Evolutionary conservation across 495 filamentous ascomycete genomes (phyloP), one percentile per base, ranked within the genome.

Genomic region (Staphylotrichum tortipilum): DNA sequence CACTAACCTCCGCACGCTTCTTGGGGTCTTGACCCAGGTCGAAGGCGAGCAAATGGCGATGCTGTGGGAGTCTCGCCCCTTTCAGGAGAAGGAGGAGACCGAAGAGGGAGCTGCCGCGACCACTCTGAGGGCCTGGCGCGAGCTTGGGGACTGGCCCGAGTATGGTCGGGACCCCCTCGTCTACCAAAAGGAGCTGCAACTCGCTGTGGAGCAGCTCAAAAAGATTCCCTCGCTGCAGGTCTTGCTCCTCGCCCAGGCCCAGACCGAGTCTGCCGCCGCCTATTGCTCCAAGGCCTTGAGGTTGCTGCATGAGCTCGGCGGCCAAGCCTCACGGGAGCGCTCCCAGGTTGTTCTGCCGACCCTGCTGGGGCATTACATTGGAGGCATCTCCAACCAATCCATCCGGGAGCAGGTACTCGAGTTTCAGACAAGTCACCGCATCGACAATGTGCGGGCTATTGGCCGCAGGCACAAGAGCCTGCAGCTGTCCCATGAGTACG

Each of bases 31-130:
- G 42, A 68, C 55, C n/a, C 71, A 78, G 29, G 53, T 70, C 5
- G 78, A 81, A 46, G 76, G 77, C 15, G 76, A 79, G 50, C 52
- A 56, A 7, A 55, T 77, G 26, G 62, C 67, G 6, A 53, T 68
- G 50, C 51, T 63, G 9, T 80, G 68, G 71, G 73, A 77, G 24
- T 51, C 44, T 17, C 67, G 69, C 14, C 44, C 56, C 9, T 28
- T 73, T 10, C 43, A 15, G 7, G 71, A 72, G 52, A 49, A 39
- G 23, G 61, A 68, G 44, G 45, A 59, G 0, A 50, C 61, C 33
- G 52, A 54, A 2, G 71, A 77, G 53, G 51, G 48, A 8, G 60
- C 57, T n/a, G 68, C 62, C 22, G 45, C 67, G 33, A 53, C 30
- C 7, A 12, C 47, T 0, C 42, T 78, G 15, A 59, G 53, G 18